Evolutionary conservation across 768 basidiomycete species (phyloP).

Genomic region (Rhizopogon roseolus): DNA sequence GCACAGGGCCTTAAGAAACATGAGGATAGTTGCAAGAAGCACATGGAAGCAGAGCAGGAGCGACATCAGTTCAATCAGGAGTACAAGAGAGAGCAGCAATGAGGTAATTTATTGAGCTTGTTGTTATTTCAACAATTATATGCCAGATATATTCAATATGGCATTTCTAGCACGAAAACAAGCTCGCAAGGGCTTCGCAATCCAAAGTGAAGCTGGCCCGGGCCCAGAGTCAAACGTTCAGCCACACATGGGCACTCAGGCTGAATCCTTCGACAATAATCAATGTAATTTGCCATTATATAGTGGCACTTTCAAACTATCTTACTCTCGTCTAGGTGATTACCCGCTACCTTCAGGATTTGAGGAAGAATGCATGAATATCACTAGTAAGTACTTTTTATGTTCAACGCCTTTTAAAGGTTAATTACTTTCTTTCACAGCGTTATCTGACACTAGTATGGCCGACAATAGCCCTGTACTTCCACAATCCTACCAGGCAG

Average conservation of each 20-base stretch:
- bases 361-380: not conserved
- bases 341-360: not conserved
- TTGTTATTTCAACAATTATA: too few relatives aligned
- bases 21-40: not conserved
- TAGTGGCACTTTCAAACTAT: not conserved
- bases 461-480: not conserved
- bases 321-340: not conserved
- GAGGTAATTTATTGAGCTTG: too few relatives aligned
- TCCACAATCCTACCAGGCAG: not conserved
- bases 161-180: not conserved
- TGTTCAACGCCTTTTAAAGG: too few relatives aligned
- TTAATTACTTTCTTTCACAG: not conserved
- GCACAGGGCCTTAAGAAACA: not conserved
- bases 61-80: not conserved
- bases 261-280: not conserved
- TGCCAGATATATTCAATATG: too few relatives aligned
- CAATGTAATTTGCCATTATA: not conserved
- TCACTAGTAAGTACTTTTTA: not conserved
- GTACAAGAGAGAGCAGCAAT: not conserved
- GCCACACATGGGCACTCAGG: not conserved
- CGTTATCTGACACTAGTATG: not conserved
- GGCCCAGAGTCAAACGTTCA: too few relatives aligned
- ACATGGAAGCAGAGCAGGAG: not conserved
- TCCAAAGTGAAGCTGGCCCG: not conserved
- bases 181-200: not conserved